Evolutionary conservation across 352 stramenopile species (phyloP), one percentile per base, ranked within the genome.

Genomic region (Aphanomyces stellatus): DNA sequence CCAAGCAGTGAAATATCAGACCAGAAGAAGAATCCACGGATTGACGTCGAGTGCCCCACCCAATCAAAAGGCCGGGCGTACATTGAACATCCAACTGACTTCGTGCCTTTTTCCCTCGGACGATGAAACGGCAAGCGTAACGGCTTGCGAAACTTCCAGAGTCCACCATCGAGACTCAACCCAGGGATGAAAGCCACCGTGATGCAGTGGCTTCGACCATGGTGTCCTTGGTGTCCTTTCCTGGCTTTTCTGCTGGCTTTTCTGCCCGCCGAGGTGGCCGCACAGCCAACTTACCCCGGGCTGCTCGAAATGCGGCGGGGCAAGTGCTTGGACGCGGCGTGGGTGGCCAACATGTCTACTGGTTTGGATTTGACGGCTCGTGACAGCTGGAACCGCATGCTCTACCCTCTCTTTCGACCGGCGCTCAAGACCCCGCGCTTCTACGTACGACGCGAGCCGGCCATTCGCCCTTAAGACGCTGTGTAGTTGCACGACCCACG

Each of bases 401-500:
- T 64, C 1, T 60, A 64, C 30, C 34, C 30, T 19, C 11, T 55
- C 35, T 24, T 64, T 15, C 56, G 27, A 17, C 56, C 56, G 15
- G 56, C 35, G 30, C 24, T 64, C n/a, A 51, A 64, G 42, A 19
- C 8, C 13, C 27, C 30, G 8, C 35, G 56, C n/a, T 51, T 55
- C 2, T 53, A 62, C 1, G 56, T 13, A 8, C 24, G n/a, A 49
- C 10, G 24, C 24, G 31, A 30, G 35, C 10, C 8, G 15, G 13
- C 22, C 13, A 17, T 56, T 7, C 15, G 41, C 10, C 22, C 11
- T 64, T 46, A 43, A 11, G 13, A n/a, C 11, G 1, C n/a, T 55
- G 17, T 55, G 41, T 66, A 56, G 59, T 17, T 66, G 11, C 22
- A 41, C 31, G 59, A 66, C 46, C 35, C 34, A 15, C n/a, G 59